These are phyloP conservation scores for Planoprotostelium fungivorum DNA, from an alignment of 78 protist genomes.

Conservation along the genomic window DNA sequence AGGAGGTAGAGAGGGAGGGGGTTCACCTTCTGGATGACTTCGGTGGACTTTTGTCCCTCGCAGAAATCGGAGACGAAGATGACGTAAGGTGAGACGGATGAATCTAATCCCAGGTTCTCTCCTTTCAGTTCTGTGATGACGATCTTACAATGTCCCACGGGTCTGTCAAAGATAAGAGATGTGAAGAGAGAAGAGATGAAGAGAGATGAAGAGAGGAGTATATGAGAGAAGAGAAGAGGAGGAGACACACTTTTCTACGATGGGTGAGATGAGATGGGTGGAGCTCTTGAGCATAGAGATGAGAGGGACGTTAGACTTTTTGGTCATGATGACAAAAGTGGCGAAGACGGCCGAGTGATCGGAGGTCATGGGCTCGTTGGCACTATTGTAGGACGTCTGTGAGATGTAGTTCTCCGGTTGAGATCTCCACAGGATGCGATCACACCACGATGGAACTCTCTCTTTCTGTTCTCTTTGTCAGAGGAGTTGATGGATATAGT, in stretches of 20 bases:
- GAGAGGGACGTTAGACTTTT: not conserved
- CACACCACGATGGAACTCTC: slow-evolving; percentile 67
- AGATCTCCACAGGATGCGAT: slow-evolving; percentile 37
- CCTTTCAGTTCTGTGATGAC: not conserved
- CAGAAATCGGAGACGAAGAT: not conserved
- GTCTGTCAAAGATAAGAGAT: too few species aligned
- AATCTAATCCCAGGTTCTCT: not conserved
- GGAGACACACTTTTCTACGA: not conserved
- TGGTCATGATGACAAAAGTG: not conserved
- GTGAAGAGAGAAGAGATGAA: too few species aligned
- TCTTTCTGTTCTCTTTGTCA: slow-evolving; percentile 27
- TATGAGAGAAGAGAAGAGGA: too few species aligned
- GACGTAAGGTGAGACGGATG: not conserved
- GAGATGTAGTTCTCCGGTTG: slow-evolving; percentile 12
- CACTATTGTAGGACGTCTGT: not conserved
- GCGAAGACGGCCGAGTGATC: not conserved
- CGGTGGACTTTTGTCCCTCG: not conserved
- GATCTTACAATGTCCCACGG: not conserved
- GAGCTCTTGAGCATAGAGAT: not conserved
- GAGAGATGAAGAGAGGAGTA: too few species aligned
- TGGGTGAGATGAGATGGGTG: not conserved
- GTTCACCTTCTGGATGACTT: not conserved
- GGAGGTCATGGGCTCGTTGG: not conserved
- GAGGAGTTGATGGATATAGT: not conserved
- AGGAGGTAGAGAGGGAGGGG: not conserved